Conservation (phyloP, 2,329 filamentous ascomycete genomes). For the Acephala macrosclerotiorum region DNA sequence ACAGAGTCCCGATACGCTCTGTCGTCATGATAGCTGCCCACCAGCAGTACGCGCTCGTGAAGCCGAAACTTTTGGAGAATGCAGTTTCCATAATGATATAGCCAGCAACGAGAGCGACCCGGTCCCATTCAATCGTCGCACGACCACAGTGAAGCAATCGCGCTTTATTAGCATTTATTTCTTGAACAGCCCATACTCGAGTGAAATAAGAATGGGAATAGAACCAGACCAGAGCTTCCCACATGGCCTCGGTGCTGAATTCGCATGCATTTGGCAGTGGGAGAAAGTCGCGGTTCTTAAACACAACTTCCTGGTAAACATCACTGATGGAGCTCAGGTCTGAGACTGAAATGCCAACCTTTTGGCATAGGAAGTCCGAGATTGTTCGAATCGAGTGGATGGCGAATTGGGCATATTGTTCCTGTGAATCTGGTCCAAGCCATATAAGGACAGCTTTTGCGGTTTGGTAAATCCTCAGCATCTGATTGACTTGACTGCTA, state of each 20-base stretch:
- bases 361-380: slow-evolving; percentile 25
- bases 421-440: slow-evolving; percentile 30
- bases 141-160: slow-evolving; percentile 35
- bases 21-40: slow-evolving; percentile 40
- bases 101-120: slow-evolving; percentile 38
- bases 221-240: slow-evolving; percentile 37
- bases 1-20: slow-evolving; percentile 33
- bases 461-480: slow-evolving; percentile 40
- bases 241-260: slow-evolving; percentile 36
- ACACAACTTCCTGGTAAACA: slow-evolving; percentile 31
- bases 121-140: slow-evolving; percentile 36
- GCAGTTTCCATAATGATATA: slow-evolving; percentile 40
- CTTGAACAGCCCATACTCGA: slow-evolving; percentile 37
- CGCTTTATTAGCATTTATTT: slow-evolving; percentile 35
- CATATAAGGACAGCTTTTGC: slow-evolving; percentile 41
- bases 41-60: slow-evolving; percentile 39
- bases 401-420: slow-evolving; percentile 17
- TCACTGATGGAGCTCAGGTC: slow-evolving; percentile 20
- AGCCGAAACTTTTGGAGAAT: slow-evolving; percentile 38
- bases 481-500: slow-evolving; percentile 38
- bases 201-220: slow-evolving; percentile 37
- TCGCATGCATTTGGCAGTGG: slow-evolving; percentile 35
- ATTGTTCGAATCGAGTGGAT: slow-evolving; percentile 20
- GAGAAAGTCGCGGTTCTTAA: slow-evolving; percentile 28
- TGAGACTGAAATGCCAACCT: slow-evolving; percentile 21